Base-by-base conservation (phyloP, 2,329 filamentous ascomycete species). In the Penicillium sp. region DNA sequence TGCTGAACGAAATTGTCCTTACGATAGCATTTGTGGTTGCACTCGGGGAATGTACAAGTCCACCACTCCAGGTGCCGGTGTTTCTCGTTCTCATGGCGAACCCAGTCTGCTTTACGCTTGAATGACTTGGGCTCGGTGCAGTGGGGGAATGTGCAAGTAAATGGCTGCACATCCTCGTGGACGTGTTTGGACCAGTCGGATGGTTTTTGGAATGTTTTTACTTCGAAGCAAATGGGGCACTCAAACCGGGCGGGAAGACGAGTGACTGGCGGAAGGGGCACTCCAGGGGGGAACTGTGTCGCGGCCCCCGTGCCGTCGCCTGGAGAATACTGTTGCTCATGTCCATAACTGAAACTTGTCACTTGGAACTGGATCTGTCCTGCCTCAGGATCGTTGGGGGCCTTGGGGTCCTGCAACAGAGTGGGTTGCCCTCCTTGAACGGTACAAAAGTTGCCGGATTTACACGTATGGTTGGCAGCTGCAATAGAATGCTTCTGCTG, bases 131-230 rank as follows among this genome's bases (percentile, higher is more conserved):
- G 87, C 48, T 96, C 91, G 9, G 84, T 84, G 71, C 93, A 96
- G 50, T 86, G 82, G 2, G 89, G 86, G 78, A 93, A 96, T 0
- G 92, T 96, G 75, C 93, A 97, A 3, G 91, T 95, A 66, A 96
- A 96, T 0, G 93, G 93, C 71, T 94, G 90, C 1, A 96, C 86
- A 71, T 97, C 93, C 75, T 96, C 93, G 67, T 96, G 91, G 0
- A 97, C 90, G 69, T 97, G 93, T 73, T 97, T 96, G 1, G 92
- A 96, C 93, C 93, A 97, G 74, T 97, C 93, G 0, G 92, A 96
- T 17, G 92, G 93, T 73, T 96, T 96, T 67, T 88, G 85, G 67
- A 94, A 92, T 67, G 87, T 91, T 80, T 94, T 96, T 52, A 87
- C 83, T 65, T 88, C 86, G 78, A 91, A 96, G 77, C 93, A 96